These are phyloP conservation scores for Rosa hybrid DNA, from an alignment of 331 rosid genomes.

Conservation along the genomic window DNA sequence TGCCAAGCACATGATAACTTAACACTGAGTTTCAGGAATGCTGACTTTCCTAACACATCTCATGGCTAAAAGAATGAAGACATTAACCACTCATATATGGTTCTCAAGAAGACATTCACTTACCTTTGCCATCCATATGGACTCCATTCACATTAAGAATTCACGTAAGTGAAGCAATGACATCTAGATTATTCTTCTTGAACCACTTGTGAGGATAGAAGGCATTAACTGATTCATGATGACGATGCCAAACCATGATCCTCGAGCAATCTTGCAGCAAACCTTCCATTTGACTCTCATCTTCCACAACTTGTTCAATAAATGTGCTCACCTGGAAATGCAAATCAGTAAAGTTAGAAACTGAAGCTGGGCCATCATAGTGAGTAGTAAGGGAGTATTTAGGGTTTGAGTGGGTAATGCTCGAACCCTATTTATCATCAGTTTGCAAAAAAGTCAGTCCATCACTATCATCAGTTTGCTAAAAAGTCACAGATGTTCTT, in stretches of 20 bases:
- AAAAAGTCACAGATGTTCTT: neutral
- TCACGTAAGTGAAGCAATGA: conserved; percentile 45
- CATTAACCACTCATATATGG: neutral
- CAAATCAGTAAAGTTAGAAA: conserved; percentile 29
- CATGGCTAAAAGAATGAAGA: neutral
- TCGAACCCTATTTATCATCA: neutral
- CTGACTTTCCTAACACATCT: neutral
- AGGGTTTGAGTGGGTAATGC: conserved; percentile 1
- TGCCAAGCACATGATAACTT: too few species aligned
- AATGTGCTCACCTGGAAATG: conserved; percentile 70
- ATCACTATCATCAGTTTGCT: neutral
- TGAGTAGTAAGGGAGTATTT: conserved; percentile 17
- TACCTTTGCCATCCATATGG: conserved; percentile 34
- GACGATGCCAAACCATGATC: conserved; percentile 77
- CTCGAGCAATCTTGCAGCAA: conserved; percentile 59
- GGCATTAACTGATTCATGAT: conserved; percentile 43
- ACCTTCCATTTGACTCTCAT: conserved; percentile 94
- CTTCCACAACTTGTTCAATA: conserved; percentile 79
- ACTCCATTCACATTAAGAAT: conserved; percentile 31
- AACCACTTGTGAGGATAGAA: conserved; percentile 67
- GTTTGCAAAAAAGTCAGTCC: conserved; percentile 5
- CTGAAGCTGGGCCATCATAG: neutral
- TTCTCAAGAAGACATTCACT: conserved; percentile 19
- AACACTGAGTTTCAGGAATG: too few species aligned
- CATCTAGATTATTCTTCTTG: conserved; percentile 55